These are phyloP conservation scores for Pseudomonodictys pantanalensis DNA, from an alignment of 495 filamentous ascomycete genomes.

Conservation along the genomic window DNA sequence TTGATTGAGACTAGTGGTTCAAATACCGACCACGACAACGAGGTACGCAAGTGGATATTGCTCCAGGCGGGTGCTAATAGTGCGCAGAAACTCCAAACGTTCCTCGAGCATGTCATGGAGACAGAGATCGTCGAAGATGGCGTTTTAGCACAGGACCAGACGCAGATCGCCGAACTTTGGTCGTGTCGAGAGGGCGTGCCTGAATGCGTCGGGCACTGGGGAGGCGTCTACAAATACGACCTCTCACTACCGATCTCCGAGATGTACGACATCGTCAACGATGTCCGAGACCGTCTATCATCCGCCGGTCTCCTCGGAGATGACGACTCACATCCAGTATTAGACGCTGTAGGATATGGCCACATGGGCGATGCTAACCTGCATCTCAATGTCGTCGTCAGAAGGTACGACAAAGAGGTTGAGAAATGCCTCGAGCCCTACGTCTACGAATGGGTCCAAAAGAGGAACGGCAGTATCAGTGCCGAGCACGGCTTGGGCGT, in stretches of 20 bases:
- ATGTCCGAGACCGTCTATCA: conserved; percentile 66
- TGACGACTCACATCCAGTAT: conserved; percentile 71
- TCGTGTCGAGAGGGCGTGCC: conserved; percentile 90
- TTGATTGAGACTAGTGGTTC: conserved; percentile 94
- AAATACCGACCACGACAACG: conserved; percentile 86
- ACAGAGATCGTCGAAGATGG: conserved; percentile 82
- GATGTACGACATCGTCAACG: conserved; percentile 84
- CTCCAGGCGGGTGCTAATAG: conserved; percentile 1
- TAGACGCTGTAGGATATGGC: conserved; percentile 90
- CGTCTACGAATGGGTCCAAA: conserved; percentile 93
- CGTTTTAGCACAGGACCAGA: conserved; percentile 86
- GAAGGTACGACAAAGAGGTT: conserved; percentile 80
- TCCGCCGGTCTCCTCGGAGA: conserved; percentile 74
- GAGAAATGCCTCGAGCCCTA: conserved; percentile 90
- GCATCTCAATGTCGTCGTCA: conserved; percentile 81
- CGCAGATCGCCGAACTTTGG: conserved; percentile 83
- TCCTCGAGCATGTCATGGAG: conserved; percentile 88
- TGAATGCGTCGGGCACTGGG: conserved; percentile 82
- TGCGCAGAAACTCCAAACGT: conserved; percentile 42
- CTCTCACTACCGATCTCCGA: conserved; percentile 88
- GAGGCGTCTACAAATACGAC: conserved; percentile 98
- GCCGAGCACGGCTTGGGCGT: conserved; percentile 93
- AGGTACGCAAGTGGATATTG: conserved; percentile 33
- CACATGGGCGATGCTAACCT: conserved; percentile 97
- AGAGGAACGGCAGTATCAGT: conserved; percentile 85